Conservation (phyloP, 768 basidiomycete species). For the Austroboletus eburneus region DNA sequence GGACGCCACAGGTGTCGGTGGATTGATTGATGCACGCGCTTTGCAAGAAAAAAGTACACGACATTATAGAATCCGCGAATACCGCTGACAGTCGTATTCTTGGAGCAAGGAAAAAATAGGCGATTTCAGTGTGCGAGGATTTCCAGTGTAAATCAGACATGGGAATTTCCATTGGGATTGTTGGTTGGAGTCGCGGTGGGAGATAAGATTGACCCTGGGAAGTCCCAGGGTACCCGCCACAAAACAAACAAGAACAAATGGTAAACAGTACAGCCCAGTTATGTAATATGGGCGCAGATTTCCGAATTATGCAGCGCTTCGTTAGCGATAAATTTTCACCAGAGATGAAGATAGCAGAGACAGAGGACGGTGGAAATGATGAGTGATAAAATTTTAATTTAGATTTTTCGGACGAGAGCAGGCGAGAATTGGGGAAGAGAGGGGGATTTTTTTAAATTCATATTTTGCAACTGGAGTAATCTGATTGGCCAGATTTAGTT, state of each 20-base stretch:
- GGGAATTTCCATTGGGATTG: too few species aligned
- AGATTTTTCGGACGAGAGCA: slow-evolving; percentile 4
- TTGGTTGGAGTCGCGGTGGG: slow-evolving; percentile 12
- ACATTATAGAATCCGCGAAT: neutral
- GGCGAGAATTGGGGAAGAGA: slow-evolving; percentile 1
- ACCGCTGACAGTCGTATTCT: neutral
- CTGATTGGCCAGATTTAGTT: slow-evolving; percentile 35
- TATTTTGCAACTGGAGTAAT: slow-evolving; percentile 29
- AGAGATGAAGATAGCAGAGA: slow-evolving; percentile 9
- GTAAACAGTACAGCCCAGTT: slow-evolving; percentile 13
- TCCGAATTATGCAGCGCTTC: slow-evolving; percentile 25
- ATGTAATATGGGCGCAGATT: slow-evolving; percentile 29
- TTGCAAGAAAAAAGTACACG: slow-evolving; percentile 4
- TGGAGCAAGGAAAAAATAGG: neutral
- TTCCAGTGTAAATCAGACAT: slow-evolving; percentile 14
- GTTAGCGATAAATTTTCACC: slow-evolving; percentile 29
- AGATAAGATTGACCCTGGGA: slow-evolving; percentile 33
- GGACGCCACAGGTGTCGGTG: neutral
- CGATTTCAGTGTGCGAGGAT: neutral
- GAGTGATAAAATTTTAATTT: neutral
- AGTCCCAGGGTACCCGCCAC: slow-evolving; percentile 20
- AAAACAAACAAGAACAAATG: slow-evolving; percentile 21
- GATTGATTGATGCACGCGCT: neutral
- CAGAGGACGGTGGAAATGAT: neutral
- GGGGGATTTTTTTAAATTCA: slow-evolving; percentile 17